Evolutionary conservation across 1,284 basidiomycete genomes (phyloP).

Genomic region (Ustilago vetiveriae): DNA sequence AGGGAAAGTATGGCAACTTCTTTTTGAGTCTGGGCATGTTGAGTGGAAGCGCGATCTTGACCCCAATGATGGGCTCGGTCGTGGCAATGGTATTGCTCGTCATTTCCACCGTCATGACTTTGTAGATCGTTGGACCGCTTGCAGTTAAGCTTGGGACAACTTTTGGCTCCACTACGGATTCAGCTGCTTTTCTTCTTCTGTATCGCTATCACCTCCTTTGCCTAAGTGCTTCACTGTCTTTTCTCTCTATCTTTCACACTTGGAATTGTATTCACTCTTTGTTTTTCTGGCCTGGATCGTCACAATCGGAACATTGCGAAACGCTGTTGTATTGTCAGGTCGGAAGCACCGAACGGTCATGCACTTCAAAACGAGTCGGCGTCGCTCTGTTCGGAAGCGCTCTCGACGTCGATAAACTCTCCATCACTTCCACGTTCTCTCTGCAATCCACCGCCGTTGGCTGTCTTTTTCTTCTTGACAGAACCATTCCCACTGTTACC

Average conservation of each 20-base stretch:
- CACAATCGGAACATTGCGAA: no score
- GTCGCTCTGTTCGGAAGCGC: slow-evolving; percentile 46
- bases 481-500: no score
- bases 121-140: background rate
- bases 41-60: background rate
- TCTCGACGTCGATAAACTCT: slow-evolving; percentile 50
- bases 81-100: background rate
- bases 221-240: no score
- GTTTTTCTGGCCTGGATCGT: no score
- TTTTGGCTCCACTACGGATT: no score
- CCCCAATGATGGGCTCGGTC: slow-evolving; percentile 8
- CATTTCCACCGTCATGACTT: background rate
- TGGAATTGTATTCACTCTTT: no score
- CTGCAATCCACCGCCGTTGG: slow-evolving; percentile 20
- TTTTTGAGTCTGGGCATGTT: slow-evolving; percentile 48
- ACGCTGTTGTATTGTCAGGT: no score
- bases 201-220: no score
- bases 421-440: slow-evolving; percentile 45
- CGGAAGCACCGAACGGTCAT: no score
- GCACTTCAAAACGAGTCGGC: slow-evolving; percentile 32
- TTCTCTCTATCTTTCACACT: no score
- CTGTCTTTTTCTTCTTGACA: slow-evolving; percentile 9
- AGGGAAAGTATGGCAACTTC: slow-evolving; percentile 52
- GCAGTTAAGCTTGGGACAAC: background rate
- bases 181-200: background rate